phyloP scores from a whole-genome alignment of 305 asterid genomes.

The Fraxinus dipetala region DNA sequence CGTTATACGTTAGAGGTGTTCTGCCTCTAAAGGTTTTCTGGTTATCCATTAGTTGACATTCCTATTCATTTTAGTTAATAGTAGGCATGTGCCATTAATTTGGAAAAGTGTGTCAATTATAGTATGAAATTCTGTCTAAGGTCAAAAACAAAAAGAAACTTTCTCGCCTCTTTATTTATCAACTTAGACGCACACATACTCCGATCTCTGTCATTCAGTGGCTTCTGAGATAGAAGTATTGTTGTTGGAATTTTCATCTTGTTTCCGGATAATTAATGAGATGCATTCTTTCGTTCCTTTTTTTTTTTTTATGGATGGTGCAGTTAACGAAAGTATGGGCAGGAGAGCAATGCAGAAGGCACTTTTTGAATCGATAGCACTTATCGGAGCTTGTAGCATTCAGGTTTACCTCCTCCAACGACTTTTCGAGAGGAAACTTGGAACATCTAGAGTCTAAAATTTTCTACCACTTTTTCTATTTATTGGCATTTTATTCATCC shows the following conservation, averaged over 20 bases:
- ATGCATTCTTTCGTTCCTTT: not conserved
- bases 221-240: not conserved
- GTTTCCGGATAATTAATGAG: not conserved
- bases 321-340: conserved; percentile 89
- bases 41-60: no score
- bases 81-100: no score
- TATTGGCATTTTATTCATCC: not conserved
- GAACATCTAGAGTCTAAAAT: conserved; percentile 70
- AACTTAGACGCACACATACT: no score
- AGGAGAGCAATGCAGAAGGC: conserved; percentile 74
- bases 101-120: no score
- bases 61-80: no score
- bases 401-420: conserved; percentile 80
- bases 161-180: no score
- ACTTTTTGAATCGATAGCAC: conserved; percentile 66
- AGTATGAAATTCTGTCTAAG: no score
- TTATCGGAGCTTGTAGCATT: conserved; percentile 59
- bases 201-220: no score
- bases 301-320: not conserved
- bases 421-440: conserved; percentile 76
- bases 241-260: not conserved
- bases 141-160: no score
- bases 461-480: not conserved
- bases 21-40: no score
- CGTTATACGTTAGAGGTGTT: no score